Percentiles rank a stretch among this genome's conserved stretches.
Conservation (phyloP, 176 grass and related monocot genomes). For the Oryza australiensis region DNA sequence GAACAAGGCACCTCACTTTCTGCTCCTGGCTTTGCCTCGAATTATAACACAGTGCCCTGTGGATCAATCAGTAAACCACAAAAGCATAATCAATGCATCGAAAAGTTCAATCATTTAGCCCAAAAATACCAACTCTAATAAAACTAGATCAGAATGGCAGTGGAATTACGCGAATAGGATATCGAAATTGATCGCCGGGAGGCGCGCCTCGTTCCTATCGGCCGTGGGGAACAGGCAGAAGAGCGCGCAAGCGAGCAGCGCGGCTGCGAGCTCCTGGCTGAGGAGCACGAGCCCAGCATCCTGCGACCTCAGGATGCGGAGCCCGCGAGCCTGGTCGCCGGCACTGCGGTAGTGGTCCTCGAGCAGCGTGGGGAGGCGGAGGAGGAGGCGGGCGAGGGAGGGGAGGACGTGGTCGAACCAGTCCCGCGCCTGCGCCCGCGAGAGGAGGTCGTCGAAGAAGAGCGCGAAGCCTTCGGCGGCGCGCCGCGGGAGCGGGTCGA, state of each 20-base stretch:
- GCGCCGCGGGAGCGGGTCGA: constrained; percentile 24
- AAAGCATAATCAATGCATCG: neutral
- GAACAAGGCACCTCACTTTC: constrained; percentile 78
- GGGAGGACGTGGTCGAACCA: constrained; percentile 78
- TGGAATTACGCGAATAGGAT: constrained; percentile 64
- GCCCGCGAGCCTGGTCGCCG: constrained; percentile 41
- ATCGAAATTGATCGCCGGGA: constrained; percentile 81
- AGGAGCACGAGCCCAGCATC: constrained; percentile 59
- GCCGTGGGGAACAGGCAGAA: constrained; percentile 90
- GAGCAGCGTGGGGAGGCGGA: constrained; percentile 72
- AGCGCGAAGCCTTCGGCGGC: constrained; percentile 55
- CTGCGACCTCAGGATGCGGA: constrained; percentile 61
- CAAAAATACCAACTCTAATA: neutral
- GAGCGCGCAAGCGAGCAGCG: constrained; percentile 81
- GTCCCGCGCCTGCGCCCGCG: constrained; percentile 52
- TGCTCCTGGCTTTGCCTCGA: constrained; percentile 67
- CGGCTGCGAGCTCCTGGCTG: constrained; percentile 67
- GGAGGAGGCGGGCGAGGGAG: constrained; percentile 60
- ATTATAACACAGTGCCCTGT: constrained; percentile 48
- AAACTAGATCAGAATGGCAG: neutral
- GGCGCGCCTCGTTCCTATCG: constrained; percentile 41
- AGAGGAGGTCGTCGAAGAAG: constrained; percentile 86
- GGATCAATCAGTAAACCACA: constrained; percentile 5
- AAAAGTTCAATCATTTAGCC: neutral
- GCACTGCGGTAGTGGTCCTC: constrained; percentile 65